phyloP scores from a whole-genome alignment of 2,329 filamentous ascomycete genomes.

The Colletotrichum higginsianum region DNA sequence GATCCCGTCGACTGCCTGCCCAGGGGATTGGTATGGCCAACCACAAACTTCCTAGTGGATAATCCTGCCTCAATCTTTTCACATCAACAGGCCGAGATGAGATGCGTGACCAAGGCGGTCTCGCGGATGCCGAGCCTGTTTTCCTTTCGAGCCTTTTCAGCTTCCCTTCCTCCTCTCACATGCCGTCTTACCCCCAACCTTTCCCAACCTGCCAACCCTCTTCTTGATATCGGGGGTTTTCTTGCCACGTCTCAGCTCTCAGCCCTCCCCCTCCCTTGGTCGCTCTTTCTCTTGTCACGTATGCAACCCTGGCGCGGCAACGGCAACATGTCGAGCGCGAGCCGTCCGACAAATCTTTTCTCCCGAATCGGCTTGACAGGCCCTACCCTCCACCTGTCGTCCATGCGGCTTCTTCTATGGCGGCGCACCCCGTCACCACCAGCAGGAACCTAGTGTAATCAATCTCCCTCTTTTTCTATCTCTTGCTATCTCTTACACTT shows the following conservation, averaged over 20 bases:
- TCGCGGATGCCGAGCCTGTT: neutral
- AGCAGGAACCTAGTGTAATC: constrained; percentile 15
- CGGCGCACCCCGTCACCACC: too few relatives aligned
- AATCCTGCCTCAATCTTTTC: neutral
- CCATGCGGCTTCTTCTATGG: constrained; percentile 33
- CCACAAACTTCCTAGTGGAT: neutral
- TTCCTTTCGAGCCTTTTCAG: constrained; percentile 1
- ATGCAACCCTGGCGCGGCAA: constrained; percentile 36
- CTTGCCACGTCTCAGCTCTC: constrained; percentile 20
- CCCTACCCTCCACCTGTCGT: constrained; percentile 18
- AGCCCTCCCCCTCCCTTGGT: constrained; percentile 1
- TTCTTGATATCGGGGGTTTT: constrained; percentile 16
- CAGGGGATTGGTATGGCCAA: neutral
- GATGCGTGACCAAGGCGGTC: too few relatives aligned
- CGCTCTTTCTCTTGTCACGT: constrained; percentile 24
- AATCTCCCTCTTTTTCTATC: neutral
- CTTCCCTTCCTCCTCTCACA: constrained; percentile 7
- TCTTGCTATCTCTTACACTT: neutral
- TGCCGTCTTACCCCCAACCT: constrained; percentile 1
- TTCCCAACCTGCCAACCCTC: neutral
- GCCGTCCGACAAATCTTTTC: constrained; percentile 20
- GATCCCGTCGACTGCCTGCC: neutral
- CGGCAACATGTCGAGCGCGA: constrained; percentile 12
- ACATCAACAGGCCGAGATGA: too few relatives aligned
- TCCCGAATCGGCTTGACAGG: constrained; percentile 27